phyloP scores from a whole-genome alignment of 129 eudicot genomes.

The Saussurea involucrata region DNA sequence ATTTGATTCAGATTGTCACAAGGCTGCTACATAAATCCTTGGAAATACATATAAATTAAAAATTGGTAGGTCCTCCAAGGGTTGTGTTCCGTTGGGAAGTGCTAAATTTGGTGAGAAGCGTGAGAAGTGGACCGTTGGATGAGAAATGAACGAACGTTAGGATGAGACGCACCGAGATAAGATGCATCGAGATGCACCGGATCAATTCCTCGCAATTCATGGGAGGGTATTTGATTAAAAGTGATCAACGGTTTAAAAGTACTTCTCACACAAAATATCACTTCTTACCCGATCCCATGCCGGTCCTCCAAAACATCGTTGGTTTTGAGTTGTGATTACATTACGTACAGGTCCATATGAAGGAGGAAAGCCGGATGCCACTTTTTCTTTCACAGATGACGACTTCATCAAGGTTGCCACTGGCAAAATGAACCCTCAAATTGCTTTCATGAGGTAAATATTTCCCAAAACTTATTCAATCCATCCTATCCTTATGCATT shows the following conservation, averaged over 20 bases:
- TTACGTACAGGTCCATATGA: constrained; percentile 57
- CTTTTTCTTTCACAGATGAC: constrained; percentile 88
- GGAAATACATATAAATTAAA: neutral
- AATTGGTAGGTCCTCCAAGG: neutral
- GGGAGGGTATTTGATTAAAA: no score
- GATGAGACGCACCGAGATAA: no score
- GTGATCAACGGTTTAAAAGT: no score
- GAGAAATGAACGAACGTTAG: no score
- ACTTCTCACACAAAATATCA: no score
- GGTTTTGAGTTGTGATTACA: neutral
- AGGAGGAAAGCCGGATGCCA: constrained; percentile 95
- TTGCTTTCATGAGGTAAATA: constrained; percentile 89
- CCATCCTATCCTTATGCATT: neutral
- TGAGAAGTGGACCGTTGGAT: no score
- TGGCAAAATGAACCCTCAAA: constrained; percentile 95
- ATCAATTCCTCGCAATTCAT: no score
- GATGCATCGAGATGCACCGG: no score
- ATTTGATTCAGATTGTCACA: neutral
- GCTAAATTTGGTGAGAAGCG: no score
- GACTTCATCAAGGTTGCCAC: constrained; percentile 73
- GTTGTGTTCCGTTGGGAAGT: no score
- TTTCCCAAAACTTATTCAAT: neutral
- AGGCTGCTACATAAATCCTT: neutral
- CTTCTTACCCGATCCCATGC: no score
- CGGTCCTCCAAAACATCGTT: neutral